Conservation (phyloP, 208 protist species). For the Leishmania major region DNA sequence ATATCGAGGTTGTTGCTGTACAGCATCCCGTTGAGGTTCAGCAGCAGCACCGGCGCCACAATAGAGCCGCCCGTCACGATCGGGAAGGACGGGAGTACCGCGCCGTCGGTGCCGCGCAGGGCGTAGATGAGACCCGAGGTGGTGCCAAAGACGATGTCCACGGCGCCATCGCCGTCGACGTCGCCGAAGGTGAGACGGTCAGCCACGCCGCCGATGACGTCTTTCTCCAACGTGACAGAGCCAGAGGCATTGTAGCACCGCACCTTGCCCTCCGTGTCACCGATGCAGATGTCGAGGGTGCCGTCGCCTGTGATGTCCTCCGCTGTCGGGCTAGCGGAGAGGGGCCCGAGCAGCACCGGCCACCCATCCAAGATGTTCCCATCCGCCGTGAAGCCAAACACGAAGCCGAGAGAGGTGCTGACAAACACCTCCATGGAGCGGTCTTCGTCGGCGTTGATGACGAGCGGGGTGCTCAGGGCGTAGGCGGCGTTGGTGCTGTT, state of each 20-base stretch:
- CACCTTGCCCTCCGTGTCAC: conserved; percentile 86
- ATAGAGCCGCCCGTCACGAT: conserved; percentile 79
- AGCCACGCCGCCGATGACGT: conserved; percentile 62
- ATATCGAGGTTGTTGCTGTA: conserved; percentile 58
- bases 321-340: conserved; percentile 65
- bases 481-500: conserved; percentile 52
- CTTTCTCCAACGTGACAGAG: conserved; percentile 64
- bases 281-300: conserved; percentile 83
- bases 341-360: conserved; percentile 72
- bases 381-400: conserved; percentile 67
- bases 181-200: conserved; percentile 88
- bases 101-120: conserved; percentile 65
- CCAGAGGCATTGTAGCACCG: conserved; percentile 80
- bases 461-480: conserved; percentile 73
- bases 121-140: conserved; percentile 84
- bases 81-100: conserved; percentile 64
- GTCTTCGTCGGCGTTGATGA: conserved; percentile 79
- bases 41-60: conserved; percentile 62
- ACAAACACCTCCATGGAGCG: conserved; percentile 67
- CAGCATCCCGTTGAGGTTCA: conserved; percentile 57
- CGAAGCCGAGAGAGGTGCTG: conserved; percentile 73
- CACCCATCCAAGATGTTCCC: conserved; percentile 57
- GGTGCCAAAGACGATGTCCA: conserved; percentile 90
- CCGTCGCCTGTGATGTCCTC: conserved; percentile 91
- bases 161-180: conserved; percentile 83